Percentiles rank a stretch among this genome's conserved stretches.
Conservation (phyloP, 2,329 filamentous ascomycete genomes). For the Penicillium palitans region DNA sequence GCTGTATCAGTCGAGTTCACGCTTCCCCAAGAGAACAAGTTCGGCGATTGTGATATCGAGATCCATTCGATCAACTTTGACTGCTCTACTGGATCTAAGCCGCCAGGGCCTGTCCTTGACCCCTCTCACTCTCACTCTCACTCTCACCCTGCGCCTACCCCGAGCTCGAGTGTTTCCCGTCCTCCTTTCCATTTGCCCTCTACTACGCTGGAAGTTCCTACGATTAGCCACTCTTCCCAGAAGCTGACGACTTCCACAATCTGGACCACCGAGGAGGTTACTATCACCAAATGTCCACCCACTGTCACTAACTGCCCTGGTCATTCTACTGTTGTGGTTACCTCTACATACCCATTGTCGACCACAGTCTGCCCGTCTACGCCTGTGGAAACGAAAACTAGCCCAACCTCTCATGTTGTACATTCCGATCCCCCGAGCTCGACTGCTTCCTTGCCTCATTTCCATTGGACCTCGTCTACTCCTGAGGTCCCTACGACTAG, state of each 20-base stretch:
- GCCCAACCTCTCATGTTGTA: neutral
- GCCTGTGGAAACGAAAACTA: neutral
- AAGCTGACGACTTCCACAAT: conserved; percentile 30
- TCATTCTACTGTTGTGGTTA: conserved; percentile 49
- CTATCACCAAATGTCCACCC: conserved; percentile 39
- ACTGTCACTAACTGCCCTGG: conserved; percentile 51
- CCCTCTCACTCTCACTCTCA: neutral
- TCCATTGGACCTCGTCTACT: neutral
- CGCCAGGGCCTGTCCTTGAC: neutral
- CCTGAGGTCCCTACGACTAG: neutral
- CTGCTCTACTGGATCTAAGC: conserved; percentile 19
- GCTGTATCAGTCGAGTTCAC: conserved; percentile 73
- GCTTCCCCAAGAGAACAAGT: conserved; percentile 55
- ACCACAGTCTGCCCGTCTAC: conserved; percentile 57
- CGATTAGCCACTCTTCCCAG: neutral
- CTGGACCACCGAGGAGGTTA: conserved; percentile 32
- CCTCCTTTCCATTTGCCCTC: neutral
- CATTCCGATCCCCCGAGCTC: neutral
- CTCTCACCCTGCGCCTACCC: neutral
- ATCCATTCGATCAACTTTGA: conserved; percentile 31
- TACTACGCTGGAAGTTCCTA: neutral
- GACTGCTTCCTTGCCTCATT: neutral
- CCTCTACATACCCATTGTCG: conserved; percentile 54
- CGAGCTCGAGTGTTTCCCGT: neutral
- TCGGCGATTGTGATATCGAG: conserved; percentile 66